Conservation (phyloP, 148 eudicot genomes). For the Fallopia convolvulus region DNA sequence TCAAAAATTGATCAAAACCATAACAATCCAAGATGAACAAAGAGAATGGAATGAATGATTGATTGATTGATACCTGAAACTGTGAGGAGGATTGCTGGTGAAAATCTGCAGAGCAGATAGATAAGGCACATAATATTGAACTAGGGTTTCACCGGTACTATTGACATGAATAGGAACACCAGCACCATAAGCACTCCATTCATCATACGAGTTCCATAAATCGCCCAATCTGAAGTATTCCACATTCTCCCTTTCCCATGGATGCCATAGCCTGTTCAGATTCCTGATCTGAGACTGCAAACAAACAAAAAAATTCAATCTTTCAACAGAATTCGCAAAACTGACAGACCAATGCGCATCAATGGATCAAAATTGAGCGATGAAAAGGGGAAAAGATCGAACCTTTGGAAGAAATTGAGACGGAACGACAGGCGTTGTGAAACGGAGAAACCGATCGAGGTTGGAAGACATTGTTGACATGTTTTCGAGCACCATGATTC, state of each 20-base stretch:
- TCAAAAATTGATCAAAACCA: neutral
- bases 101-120: slow-evolving; percentile 86
- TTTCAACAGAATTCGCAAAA: neutral
- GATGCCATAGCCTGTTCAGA: slow-evolving; percentile 83
- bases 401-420: slow-evolving; percentile 82
- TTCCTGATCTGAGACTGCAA: slow-evolving; percentile 68
- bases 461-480: slow-evolving; percentile 50
- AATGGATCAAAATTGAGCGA: neutral
- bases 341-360: neutral
- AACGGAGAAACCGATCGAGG: slow-evolving; percentile 59
- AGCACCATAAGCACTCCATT: slow-evolving; percentile 98
- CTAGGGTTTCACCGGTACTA: slow-evolving; percentile 40
- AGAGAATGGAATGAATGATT: neutral
- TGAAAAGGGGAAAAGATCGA: neutral
- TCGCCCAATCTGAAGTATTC: slow-evolving; percentile 67
- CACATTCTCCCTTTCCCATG: slow-evolving; percentile 83
- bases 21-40: neutral
- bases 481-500: slow-evolving; percentile 40
- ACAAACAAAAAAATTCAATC: neutral
- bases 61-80: slow-evolving; percentile 43
- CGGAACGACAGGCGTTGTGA: slow-evolving; percentile 71
- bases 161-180: slow-evolving; percentile 63
- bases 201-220: slow-evolving; percentile 83
- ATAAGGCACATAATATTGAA: slow-evolving; percentile 92
- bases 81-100: slow-evolving; percentile 58